Base-by-base conservation (phyloP, 495 filamentous ascomycete genomes). In the Friedmanniomyces simplex region DNA sequence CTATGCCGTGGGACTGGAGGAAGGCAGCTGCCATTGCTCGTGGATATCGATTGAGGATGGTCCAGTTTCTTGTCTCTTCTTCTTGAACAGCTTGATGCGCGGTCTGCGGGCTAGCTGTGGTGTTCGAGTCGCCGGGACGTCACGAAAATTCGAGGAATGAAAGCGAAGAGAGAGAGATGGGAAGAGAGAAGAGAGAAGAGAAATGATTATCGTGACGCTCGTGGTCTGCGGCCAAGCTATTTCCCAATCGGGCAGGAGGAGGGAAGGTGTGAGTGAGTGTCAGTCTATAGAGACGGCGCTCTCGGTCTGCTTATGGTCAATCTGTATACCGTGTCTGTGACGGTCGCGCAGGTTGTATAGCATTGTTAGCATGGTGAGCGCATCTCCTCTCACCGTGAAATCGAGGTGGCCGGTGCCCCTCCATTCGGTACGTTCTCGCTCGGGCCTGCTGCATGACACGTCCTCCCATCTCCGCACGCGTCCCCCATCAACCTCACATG, bases 11-110 rank as follows among this genome's bases (percentile, higher is more conserved):
- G 45, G 54, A 39, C 16, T 57, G 52, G 5, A 68, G 58, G 55
- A 64, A 67, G 3, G 63, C 54, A 16, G 34, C 56, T 2, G 70
- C 64, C 70, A 72, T 72, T 32, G 4, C 10, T 32, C 4, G 28
- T 3, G 10, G 28, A 32, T 32, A 32, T 32, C 28, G 10, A 32
- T 32, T 32, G 4, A 10, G 28, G 10, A 10, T 32, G 3, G 28
- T 7, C 25, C 46, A 43, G 41, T 4, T n/a, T n/a, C n/a, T n/a
- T n/a, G n/a, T n/a, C n/a, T n/a, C n/a, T n/a, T n/a, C n/a, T n/a
- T n/a, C n/a, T n/a, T n/a, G n/a, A n/a, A n/a, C n/a, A n/a, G n/a
- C n/a, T n/a, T n/a, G n/a, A n/a, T n/a, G n/a, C n/a, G n/a, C n/a
- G n/a, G n/a, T n/a, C n/a, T n/a, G n/a, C n/a, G n/a, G n/a, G n/a